Evolutionary conservation across 352 stramenopile genomes (phyloP), one percentile per base, ranked within the genome.

Genomic region (Pythium aquatile): DNA sequence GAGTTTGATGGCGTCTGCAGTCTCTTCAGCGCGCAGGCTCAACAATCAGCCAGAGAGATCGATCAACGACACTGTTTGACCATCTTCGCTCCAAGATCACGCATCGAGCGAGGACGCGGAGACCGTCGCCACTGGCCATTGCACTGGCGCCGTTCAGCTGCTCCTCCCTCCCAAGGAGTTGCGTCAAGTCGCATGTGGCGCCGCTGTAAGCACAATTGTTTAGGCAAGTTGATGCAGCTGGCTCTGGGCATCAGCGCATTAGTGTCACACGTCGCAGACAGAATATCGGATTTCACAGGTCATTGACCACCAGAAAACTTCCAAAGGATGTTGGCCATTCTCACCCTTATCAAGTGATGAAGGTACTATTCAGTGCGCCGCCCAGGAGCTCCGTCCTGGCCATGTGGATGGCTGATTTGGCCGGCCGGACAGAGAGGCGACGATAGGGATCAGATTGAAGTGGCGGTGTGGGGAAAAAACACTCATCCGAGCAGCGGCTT

Each of bases 391-490:
- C 17, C 20, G 44, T 3, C n/a, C 37, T 42, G 44, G 44, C 20
- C 44, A 30, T 30, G 44, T 17, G 5, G 47, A 54, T 54, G 47
- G 47, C 47, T 54, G 47, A 54, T 37, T 29, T 13, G 42, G 17
- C 17, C 3, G 8, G 7, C 42, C 6, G 13, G 42, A 26, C 44
- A 51, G n/a, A 51, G 44, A 17, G 7, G 44, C 20, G 44, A 51
- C 44, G 17, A 14, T 2, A 29, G 24, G 47, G 47, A 54, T 54
- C 47, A 54, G 47, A 54, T 54, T 54, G 47, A 54, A 54, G 47
- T 54, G 47, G 47, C 9, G 47, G 10, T 20, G 14, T 5, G 40
- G 6, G 8, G 40, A 16, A 5, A 8, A n/a, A 5, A 24, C 44
- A 51, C 44, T 51, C 44, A 51, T 51, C n/a, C 44, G 2, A 2